Evolutionary conservation across 2,329 filamentous ascomycete genomes (phyloP).

Genomic region (Fonsecaea erecta): DNA sequence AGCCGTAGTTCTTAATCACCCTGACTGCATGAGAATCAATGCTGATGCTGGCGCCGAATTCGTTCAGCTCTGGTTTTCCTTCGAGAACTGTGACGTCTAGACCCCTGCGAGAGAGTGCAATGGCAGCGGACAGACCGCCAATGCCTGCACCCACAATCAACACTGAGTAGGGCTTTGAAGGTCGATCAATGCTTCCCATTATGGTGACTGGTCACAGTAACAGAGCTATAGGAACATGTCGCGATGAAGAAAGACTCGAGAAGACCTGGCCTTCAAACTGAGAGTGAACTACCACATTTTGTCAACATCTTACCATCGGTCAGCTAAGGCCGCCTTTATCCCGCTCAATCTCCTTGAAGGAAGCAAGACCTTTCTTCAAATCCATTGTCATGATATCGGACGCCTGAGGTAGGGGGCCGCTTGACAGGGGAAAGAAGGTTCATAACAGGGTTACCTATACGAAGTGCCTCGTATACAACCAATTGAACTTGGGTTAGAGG

Average conservation of each 20-base stretch:
- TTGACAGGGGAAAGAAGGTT: not conserved
- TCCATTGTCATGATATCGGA: not conserved
- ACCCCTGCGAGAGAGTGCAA: slow-evolving; percentile 35
- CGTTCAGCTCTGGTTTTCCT: slow-evolving; percentile 31
- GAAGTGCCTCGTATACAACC: not conserved
- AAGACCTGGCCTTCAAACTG: not conserved
- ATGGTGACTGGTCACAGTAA: not conserved
- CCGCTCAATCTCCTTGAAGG: not conserved
- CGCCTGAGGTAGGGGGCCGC: not conserved
- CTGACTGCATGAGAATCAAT: slow-evolving; percentile 11
- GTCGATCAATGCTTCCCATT: slow-evolving; percentile 14
- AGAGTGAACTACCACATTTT: not conserved
- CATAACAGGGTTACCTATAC: not conserved
- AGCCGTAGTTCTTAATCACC: slow-evolving; percentile 3
- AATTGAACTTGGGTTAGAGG: not conserved
- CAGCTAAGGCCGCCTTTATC: not conserved
- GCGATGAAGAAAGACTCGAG: not conserved
- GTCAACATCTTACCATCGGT: not conserved
- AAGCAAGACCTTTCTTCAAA: not conserved
- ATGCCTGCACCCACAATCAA: slow-evolving; percentile 25
- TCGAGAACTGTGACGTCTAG: slow-evolving; percentile 39
- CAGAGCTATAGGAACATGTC: not conserved
- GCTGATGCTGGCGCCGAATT: slow-evolving; percentile 32
- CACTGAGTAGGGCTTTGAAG: slow-evolving; percentile 3
- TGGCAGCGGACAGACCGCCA: slow-evolving; percentile 38